Conservation (phyloP, 306 rosid genomes). For the Castanospermum australe region DNA sequence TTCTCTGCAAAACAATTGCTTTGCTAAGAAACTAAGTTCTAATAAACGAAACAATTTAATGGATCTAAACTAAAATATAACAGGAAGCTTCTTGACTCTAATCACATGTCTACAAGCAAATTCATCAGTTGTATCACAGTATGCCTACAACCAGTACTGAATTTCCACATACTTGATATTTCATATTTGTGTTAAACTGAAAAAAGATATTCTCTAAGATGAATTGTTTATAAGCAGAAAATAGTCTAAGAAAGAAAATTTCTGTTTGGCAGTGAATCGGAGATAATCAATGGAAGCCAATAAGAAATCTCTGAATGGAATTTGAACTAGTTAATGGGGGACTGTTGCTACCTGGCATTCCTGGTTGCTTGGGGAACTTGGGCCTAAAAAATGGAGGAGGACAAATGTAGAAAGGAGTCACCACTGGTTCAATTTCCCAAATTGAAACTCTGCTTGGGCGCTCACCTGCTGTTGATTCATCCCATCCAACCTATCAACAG, state of each 20-base stretch:
- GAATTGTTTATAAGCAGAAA: background rate
- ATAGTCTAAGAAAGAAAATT: background rate
- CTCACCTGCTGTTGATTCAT: constrained; percentile 96
- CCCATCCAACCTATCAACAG: constrained; percentile 91
- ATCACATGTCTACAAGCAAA: background rate
- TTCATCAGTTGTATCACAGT: background rate
- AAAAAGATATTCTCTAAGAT: background rate
- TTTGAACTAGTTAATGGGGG: background rate
- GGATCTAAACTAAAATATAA: background rate
- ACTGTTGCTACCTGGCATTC: constrained; percentile 83
- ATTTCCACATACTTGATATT: background rate
- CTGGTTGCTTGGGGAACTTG: constrained; percentile 88
- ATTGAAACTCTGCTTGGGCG: constrained; percentile 87
- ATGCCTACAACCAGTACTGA: background rate
- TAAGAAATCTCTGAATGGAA: background rate
- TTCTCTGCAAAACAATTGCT: background rate
- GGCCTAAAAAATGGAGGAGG: constrained; percentile 98
- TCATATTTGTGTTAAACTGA: background rate
- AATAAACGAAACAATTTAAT: background rate
- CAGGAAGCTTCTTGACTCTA: background rate
- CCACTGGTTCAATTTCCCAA: constrained; percentile 97
- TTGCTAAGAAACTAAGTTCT: background rate
- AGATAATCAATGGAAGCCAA: background rate
- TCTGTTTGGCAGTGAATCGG: background rate
- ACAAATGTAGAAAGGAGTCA: constrained; percentile 94